A percentile compares a stretch with the other conserved stretches of the same genome.
Evolutionary conservation across 257 asterid genomes (phyloP).

Genomic region (Primulina huaijiensis): DNA sequence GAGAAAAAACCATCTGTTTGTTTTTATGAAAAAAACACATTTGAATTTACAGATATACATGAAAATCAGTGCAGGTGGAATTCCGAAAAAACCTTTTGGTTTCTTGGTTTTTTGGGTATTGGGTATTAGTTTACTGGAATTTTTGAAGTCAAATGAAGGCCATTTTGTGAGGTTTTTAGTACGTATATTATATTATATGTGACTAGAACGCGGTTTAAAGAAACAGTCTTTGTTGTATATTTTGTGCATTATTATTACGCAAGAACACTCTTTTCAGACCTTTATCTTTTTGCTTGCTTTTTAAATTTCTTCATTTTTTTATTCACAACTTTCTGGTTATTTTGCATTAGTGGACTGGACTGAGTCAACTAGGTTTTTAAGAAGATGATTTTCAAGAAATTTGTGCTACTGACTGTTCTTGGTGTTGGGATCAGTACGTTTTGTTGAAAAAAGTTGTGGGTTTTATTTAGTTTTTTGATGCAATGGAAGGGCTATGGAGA

Average conservation of each 20-base stretch:
- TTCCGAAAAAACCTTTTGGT: slow-evolving; percentile 6
- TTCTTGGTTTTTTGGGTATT: background rate
- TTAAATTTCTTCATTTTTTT: slow-evolving; percentile 4
- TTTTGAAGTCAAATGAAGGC: slow-evolving; percentile 22
- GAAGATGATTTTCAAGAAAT: slow-evolving; percentile 26
- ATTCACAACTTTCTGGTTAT: slow-evolving; percentile 24
- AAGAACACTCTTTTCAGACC: slow-evolving; percentile 22
- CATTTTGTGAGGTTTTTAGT: slow-evolving; percentile 20
- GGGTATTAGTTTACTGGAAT: background rate
- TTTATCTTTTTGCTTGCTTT: slow-evolving; percentile 21
- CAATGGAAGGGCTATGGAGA: slow-evolving; percentile 36
- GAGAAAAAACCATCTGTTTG: slow-evolving; percentile 15
- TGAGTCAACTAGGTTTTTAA: slow-evolving; percentile 39
- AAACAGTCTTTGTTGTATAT: slow-evolving; percentile 35
- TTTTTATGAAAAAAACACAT: background rate
- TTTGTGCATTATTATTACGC: slow-evolving; percentile 24
- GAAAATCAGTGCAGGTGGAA: slow-evolving; percentile 2
- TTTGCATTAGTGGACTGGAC: slow-evolving; percentile 30
- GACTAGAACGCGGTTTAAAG: slow-evolving; percentile 39
- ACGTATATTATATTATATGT: slow-evolving; percentile 11
- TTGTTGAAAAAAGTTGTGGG: slow-evolving; percentile 21
- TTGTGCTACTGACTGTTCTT: slow-evolving; percentile 14
- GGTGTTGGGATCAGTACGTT: slow-evolving; percentile 23
- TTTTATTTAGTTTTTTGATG: slow-evolving; percentile 27
- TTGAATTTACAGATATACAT: slow-evolving; percentile 12